A percentile compares a stretch with the other conserved stretches of the same genome.
Evolutionary conservation across 2,329 filamentous ascomycete species (phyloP).

Genomic region (Alternaria sp.): DNA sequence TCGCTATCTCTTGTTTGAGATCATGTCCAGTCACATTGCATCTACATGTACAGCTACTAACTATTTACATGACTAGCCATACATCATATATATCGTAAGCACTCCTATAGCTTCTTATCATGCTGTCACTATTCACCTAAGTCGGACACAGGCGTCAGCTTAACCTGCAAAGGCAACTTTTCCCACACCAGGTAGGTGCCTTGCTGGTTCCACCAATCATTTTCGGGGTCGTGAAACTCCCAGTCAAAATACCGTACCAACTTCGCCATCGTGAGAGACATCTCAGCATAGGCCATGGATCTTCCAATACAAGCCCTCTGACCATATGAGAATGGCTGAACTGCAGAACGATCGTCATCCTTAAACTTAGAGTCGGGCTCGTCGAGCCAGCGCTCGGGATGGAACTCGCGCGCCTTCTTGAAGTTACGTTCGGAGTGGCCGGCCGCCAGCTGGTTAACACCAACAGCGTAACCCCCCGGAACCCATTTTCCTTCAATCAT

Average conservation of each 20-base stretch:
- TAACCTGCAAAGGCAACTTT: constrained; percentile 10
- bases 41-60: background rate
- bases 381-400: constrained; percentile 19
- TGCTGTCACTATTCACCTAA: background rate
- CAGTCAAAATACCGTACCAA: constrained; percentile 9
- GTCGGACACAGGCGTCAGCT: constrained; percentile 6
- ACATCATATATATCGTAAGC: background rate
- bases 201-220: constrained; percentile 8
- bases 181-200: constrained; percentile 15
- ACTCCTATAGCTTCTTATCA: background rate
- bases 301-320: constrained; percentile 25
- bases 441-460: constrained; percentile 25
- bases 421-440: constrained; percentile 31
- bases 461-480: constrained; percentile 28
- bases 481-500: constrained; percentile 27
- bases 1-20: background rate
- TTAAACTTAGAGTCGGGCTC: constrained; percentile 24
- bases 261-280: background rate
- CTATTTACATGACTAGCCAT: background rate
- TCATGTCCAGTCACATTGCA: background rate
- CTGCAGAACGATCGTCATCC: constrained; percentile 38
- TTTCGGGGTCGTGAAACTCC: constrained; percentile 3
- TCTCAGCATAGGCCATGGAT: background rate
- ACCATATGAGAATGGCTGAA: constrained; percentile 35
- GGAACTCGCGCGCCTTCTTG: constrained; percentile 20